Base-by-base conservation (phyloP, 2,329 filamentous ascomycete genomes). In the Fusarium sp. region DNA sequence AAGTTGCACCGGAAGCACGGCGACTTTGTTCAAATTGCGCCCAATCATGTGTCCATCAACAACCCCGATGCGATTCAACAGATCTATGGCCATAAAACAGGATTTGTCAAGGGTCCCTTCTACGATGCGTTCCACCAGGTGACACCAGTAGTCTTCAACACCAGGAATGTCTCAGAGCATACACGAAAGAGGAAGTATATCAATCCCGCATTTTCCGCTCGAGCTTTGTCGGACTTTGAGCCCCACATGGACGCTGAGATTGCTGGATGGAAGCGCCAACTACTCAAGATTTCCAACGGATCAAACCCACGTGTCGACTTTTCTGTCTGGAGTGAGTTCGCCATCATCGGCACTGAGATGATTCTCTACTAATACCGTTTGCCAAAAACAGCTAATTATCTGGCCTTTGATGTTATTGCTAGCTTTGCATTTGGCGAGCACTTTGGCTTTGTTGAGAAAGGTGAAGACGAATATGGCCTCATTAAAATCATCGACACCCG, bases 341-440 rank as follows among this genome's bases (percentile, higher is more conserved):
- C 2, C 6, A 21, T 0, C 8, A 38, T 40, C 2, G 5, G 4
- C 8, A 40, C 2, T 18, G 7, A n/a, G 15, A 23, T 6, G 3
- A 15, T 5, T 3, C 3, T 18, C 4, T 9, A 30, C 21, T 54
- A 16, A 54, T 1, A 0, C 0, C 9, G 2, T 2, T 2, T 5
- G 4, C 16, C 3, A 13, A 21, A 52, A 42, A 38, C 6, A 42
- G 52, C 35, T 4, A 56, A 42, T 56, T 56, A 56, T 8, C 15
- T 56, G 10, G 52, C 35, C 6, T 56, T 56, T 7, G 52, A 56
- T 30, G 35, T 42, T 4, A 56, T 56, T 23, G 25, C 35, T 1
- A 56, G 35, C 10, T 56, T 56, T 21, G 52, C 52, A 3, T 56
- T 56, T 10, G 52, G 25, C 9, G 35, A 40, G 13, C 25, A 18